Base-by-base conservation (phyloP, 441 rosid species). In the Populus tomentosa region DNA sequence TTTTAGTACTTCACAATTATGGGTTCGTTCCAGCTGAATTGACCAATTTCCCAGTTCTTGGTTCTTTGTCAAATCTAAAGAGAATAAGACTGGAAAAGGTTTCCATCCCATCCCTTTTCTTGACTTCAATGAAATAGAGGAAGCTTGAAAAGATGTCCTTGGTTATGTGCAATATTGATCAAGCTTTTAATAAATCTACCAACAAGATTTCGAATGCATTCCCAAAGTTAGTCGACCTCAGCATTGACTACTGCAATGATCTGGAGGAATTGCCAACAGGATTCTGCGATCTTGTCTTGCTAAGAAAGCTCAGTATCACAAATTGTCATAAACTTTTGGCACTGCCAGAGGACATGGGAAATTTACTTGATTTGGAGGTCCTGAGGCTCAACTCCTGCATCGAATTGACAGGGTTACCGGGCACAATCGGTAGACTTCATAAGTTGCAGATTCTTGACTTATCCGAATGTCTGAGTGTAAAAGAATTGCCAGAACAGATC, bases 241-340 rank as follows among this genome's bases (percentile, higher is more conserved):
- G 84, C 71, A 87, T 93, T 0, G 91, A 90, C 78, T 90, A 84
- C 71, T 90, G 95, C 82, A 83, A 84, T 26, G 94, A 91, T 83
- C 82, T 94, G 23, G 77, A 50, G 23, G 85, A 80, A 72, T 76
- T 92, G 20, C 92, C 92, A 0, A 77, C 67, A 20, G 85, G 85
- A 56, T 18, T 92, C 14, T 89, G 84, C 56, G 79, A 86, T 7
- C 77, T 84, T 30, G 42, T 73, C 78, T 69, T 56, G 18, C 82
- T 94, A 70, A 78, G 76, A 78, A 87, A 79, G 59, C 89, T 93
- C 24, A 86, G 86, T 70, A 83, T 94, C 85, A 90, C 93, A 76
- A 90, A 91, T 20, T 94, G 97, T 70, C 88, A 87, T 62, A 85
- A 85, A 18, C 71, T 94, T 30, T 30, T 69, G 0, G 21, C 28